Evolutionary conservation across 805 yeast genomes (phyloP), one percentile per base, ranked within the genome.

Genomic region (Diddensiella transvaalensis): DNA sequence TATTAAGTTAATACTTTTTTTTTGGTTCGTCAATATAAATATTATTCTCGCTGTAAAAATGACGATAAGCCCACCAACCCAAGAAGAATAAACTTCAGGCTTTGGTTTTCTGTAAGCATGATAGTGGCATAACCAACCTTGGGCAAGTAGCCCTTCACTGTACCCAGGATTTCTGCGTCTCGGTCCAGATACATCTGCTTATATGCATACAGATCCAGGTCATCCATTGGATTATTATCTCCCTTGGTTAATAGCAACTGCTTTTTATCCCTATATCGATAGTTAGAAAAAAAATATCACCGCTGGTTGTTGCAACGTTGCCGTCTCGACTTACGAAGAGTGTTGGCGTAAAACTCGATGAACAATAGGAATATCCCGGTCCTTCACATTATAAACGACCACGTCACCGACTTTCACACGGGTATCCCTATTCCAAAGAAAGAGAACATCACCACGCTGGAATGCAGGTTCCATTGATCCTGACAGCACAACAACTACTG

Each of bases 381-480:
- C 85, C 44, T 76, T 75, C 15, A 89, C 78, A 59, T 93, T 89
- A 63, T 93, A 93, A 3, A 93, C 98, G 11, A 93, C 98, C 21
- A 93, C 75, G 60, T 93, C 99, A 19, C 99, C 99, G 0, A 90
- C 93, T 40, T 78, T 71, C 18, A 82, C 80, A 24, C 67, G 64
- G 18, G 69, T 61, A 48, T 84, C 81, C 56, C 97, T 75, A 67
- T 93, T 93, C 96, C 96, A 90, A 48, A 93, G 72, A 60, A 93
- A 83, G 52, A 93, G 70, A 15, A 93, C 83, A 64, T 93, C 99
- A 44, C 99, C 99, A 69, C 99, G 79, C 69, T 93, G 97, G 76
- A 93, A 93, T 1, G 99, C 99, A 1, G 99, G 99, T 66, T 93
- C 99, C 99, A 93, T 93, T 1, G 98, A 91, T 3, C 99, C 99